These are phyloP conservation scores for Fusarium nurragi DNA, from an alignment of 2,329 filamentous ascomycete species.

Conservation along the genomic window DNA sequence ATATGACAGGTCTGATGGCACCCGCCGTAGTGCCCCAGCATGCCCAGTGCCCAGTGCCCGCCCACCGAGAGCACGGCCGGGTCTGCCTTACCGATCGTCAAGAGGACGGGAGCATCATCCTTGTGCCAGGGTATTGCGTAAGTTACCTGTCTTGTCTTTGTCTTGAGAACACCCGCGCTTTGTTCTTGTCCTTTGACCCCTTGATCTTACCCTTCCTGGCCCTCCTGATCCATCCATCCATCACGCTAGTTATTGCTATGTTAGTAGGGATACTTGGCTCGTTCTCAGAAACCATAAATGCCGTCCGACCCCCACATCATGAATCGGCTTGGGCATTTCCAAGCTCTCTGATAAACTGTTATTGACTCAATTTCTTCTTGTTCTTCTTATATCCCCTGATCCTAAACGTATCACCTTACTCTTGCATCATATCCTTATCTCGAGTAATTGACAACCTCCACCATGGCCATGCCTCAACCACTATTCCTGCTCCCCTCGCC, in stretches of 20 bases:
- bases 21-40: constrained; percentile 36
- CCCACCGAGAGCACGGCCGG: constrained; percentile 41
- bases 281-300: constrained; percentile 49
- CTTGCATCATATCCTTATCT: background rate
- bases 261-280: constrained; percentile 10
- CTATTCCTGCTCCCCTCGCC: background rate
- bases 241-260: constrained; percentile 15
- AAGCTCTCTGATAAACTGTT: constrained; percentile 29
- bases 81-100: constrained; percentile 44
- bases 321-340: constrained; percentile 12
- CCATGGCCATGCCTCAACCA: constrained; percentile 23
- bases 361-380: constrained; percentile 1
- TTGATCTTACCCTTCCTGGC: constrained; percentile 38
- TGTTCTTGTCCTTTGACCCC: constrained; percentile 33
- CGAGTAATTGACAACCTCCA: background rate
- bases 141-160: constrained; percentile 30
- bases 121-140: constrained; percentile 30
- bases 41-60: background rate
- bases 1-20: constrained; percentile 51
- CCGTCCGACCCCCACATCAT: constrained; percentile 44
- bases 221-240: constrained; percentile 25
- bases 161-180: constrained; percentile 28
- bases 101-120: constrained; percentile 35
- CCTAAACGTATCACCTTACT: background rate
- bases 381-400: constrained; percentile 1